Conservation (phyloP, 768 basidiomycete species). For the Mrakia frigida region DNA sequence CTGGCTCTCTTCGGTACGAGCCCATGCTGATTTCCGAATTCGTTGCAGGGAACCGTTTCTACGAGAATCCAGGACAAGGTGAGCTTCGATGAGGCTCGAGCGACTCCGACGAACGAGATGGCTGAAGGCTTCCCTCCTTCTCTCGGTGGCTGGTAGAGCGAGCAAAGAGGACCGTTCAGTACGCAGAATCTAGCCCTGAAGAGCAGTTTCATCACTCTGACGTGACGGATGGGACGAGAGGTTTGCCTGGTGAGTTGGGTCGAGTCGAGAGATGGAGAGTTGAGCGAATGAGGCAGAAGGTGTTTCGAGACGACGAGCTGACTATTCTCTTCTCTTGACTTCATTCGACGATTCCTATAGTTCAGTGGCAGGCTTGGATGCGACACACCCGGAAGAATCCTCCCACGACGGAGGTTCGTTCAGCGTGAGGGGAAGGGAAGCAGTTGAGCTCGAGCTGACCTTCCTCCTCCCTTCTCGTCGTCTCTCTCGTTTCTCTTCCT, state of each 20-base stretch:
- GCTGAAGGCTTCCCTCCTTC: neutral
- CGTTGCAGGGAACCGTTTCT: neutral
- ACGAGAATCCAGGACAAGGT: neutral
- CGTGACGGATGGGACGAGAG: neutral
- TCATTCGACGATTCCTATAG: neutral
- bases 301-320: neutral
- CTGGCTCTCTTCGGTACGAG: neutral
- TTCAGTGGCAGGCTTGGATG: conserved; percentile 20
- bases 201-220: conserved; percentile 45
- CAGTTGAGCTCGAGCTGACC: neutral
- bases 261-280: neutral
- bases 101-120: too few species aligned
- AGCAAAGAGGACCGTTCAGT: neutral
- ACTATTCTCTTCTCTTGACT: neutral
- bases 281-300: too few species aligned
- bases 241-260: neutral
- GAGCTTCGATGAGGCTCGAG: neutral
- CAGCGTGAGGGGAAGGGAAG: neutral
- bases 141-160: neutral
- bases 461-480: neutral
- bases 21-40: neutral
- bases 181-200: conserved; percentile 48
- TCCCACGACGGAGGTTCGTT: neutral
- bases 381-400: neutral
- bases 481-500: neutral